A percentile compares a stretch with the other conserved stretches of the same genome.
Evolutionary conservation across 371 early-diverging fungal genomes (phyloP).

Genomic region (Mucor mucedo): DNA sequence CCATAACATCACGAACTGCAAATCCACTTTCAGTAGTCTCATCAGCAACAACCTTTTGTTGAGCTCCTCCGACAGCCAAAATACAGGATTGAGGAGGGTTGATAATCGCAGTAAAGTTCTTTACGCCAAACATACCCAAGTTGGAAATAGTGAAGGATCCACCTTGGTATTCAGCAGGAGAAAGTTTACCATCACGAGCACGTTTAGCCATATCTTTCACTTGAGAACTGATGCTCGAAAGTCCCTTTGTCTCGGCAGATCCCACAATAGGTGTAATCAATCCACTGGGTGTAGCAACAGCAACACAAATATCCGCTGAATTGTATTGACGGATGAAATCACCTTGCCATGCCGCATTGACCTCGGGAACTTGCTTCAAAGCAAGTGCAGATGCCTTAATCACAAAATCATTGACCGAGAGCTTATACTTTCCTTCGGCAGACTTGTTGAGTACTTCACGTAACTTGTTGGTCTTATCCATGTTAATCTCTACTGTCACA

Average conservation of each 20-base stretch:
- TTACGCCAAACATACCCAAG: constrained; percentile 96
- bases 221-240: constrained; percentile 82
- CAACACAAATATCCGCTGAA: constrained; percentile 93
- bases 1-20: constrained; percentile 73
- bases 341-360: constrained; percentile 96
- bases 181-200: constrained; percentile 89
- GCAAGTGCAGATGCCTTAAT: constrained; percentile 95
- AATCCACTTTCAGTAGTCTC: constrained; percentile 65
- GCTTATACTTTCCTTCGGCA: constrained; percentile 88
- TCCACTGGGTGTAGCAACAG: constrained; percentile 94
- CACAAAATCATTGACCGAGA: constrained; percentile 98
- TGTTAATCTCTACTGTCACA: constrained; percentile 86
- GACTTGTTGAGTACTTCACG: constrained; percentile 90
- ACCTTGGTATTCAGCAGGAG: constrained; percentile 95
- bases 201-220: constrained; percentile 88
- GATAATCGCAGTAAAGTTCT: constrained; percentile 96
- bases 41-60: constrained; percentile 85
- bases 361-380: constrained; percentile 92
- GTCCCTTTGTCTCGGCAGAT: constrained; percentile 85
- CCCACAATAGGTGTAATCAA: constrained; percentile 96
- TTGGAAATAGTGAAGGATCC: constrained; percentile 98
- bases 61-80: constrained; percentile 89
- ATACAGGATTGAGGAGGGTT: constrained; percentile 97
- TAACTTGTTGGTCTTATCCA: constrained; percentile 86
- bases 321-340: constrained; percentile 93